Conservation (phyloP, 139 green algal species). For the Tetraselmis chui region DNA sequence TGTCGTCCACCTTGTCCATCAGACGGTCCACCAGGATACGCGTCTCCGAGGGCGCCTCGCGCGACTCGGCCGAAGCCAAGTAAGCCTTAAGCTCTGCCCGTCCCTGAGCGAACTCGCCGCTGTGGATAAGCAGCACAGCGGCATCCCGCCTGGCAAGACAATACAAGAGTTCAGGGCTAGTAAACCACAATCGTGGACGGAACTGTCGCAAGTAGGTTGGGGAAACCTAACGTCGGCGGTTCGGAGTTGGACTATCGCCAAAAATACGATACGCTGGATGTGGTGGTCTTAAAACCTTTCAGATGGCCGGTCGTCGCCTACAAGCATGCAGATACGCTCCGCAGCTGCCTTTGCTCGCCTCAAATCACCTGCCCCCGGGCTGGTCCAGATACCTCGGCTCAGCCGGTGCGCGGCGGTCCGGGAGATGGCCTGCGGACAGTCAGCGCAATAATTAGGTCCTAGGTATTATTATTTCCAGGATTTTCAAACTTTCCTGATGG, state of each 20-base stretch:
- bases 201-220: background rate
- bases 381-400: conserved; percentile 75
- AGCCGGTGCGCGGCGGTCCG: conserved; percentile 59
- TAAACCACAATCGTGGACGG: background rate
- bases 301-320: conserved; percentile 24
- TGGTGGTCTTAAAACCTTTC: conserved; percentile 24
- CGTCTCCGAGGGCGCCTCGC: background rate
- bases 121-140: background rate
- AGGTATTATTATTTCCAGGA: too few relatives aligned
- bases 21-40: background rate
- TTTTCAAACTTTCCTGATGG: too few relatives aligned
- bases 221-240: too few relatives aligned
- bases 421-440: conserved; percentile 2
- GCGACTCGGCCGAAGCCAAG: background rate
- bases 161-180: background rate
- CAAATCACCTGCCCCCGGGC: conserved; percentile 59
- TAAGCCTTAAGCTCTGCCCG: background rate
- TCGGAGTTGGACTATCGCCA: too few relatives aligned
- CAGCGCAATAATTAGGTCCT: too few relatives aligned
- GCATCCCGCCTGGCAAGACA: background rate
- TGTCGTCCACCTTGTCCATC: background rate
- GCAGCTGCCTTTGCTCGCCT: conserved; percentile 41
- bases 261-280: too few relatives aligned
- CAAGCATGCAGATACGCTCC: conserved; percentile 65
- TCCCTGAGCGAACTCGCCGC: background rate